A percentile compares a stretch with the other conserved stretches of the same genome.
Conservation (phyloP, 345 rosid species). For the Bretschneidera sinensis region DNA sequence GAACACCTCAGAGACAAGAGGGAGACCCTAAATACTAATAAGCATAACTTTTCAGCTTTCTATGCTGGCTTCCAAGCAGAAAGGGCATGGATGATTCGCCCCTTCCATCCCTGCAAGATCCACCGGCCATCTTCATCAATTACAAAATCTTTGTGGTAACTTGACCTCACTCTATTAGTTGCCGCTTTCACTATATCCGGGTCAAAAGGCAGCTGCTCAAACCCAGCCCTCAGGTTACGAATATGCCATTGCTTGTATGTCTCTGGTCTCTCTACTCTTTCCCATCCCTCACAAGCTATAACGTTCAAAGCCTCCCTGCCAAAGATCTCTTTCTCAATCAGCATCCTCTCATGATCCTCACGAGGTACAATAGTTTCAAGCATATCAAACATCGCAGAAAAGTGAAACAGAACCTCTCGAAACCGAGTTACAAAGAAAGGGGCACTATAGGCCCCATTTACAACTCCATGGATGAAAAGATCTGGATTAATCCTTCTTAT, state of each 20-base stretch:
- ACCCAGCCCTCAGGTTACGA: conserved; percentile 71
- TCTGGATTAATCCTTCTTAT: conserved; percentile 67
- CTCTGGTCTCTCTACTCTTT: conserved; percentile 94
- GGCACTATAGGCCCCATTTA: conserved; percentile 72
- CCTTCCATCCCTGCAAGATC: conserved; percentile 96
- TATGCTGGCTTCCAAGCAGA: conserved; percentile 75
- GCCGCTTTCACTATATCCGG: conserved; percentile 39
- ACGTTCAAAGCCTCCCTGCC: conserved; percentile 86
- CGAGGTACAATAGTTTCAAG: conserved; percentile 72
- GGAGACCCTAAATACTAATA: not conserved
- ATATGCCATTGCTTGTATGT: conserved; percentile 91
- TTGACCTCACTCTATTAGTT: conserved; percentile 30
- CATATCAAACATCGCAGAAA: conserved; percentile 87
- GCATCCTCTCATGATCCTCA: conserved; percentile 67
- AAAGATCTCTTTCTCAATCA: conserved; percentile 64
- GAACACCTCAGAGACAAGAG: not conserved
- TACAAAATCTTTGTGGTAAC: conserved; percentile 76
- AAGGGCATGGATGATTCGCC: conserved; percentile 67
- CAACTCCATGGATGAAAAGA: conserved; percentile 54
- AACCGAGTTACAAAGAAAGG: conserved; percentile 89
- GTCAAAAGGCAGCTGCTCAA: conserved; percentile 58
- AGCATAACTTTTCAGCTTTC: conserved; percentile 14
- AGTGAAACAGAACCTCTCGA: conserved; percentile 87
- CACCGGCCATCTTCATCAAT: conserved; percentile 68
- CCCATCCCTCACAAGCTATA: conserved; percentile 87